These are phyloP conservation scores for Ceratobasidium sp. DNA, from an alignment of 1,284 basidiomycete species.

Conservation along the genomic window DNA sequence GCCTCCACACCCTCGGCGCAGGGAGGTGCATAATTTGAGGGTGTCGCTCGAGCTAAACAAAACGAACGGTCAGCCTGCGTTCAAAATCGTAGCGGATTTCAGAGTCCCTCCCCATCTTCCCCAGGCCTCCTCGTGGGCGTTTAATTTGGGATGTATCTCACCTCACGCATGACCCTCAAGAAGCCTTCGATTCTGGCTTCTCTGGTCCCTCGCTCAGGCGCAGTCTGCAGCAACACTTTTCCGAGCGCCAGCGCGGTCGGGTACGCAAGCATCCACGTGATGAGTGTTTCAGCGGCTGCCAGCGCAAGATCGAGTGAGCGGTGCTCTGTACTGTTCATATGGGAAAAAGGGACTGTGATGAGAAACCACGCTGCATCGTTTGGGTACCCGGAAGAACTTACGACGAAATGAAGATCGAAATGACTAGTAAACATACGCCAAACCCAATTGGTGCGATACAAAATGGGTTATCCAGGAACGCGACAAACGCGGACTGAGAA, in stretches of 20 bases:
- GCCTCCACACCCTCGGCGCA: conserved; percentile 88
- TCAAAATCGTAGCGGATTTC: no score
- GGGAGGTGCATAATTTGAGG: conserved; percentile 82
- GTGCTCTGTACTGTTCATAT: conserved; percentile 67
- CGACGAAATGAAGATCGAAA: conserved; percentile 61
- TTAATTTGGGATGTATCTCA: conserved; percentile 56
- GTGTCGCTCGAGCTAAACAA: conserved; percentile 77
- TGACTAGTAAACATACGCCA: conserved; percentile 59
- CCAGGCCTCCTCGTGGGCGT: no score
- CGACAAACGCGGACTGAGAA: conserved; percentile 60
- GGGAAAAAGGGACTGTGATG: neutral
- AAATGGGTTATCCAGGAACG: conserved; percentile 68
- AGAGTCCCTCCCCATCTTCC: no score
- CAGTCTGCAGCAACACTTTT: conserved; percentile 87
- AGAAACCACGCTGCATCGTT: neutral
- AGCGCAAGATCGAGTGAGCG: conserved; percentile 79
- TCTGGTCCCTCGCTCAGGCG: conserved; percentile 72
- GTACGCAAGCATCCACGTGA: conserved; percentile 86
- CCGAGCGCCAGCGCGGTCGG: conserved; percentile 83
- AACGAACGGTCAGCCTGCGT: no score
- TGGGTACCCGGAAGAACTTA: conserved; percentile 58
- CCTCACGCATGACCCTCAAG: conserved; percentile 82
- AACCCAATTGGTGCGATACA: conserved; percentile 64
- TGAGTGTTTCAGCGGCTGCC: conserved; percentile 77
- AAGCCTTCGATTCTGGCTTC: conserved; percentile 79